A percentile compares a stretch with the other conserved stretches of the same genome.
Evolutionary conservation across 306 rosid genomes (phyloP).

Genomic region (Vicia villosa): DNA sequence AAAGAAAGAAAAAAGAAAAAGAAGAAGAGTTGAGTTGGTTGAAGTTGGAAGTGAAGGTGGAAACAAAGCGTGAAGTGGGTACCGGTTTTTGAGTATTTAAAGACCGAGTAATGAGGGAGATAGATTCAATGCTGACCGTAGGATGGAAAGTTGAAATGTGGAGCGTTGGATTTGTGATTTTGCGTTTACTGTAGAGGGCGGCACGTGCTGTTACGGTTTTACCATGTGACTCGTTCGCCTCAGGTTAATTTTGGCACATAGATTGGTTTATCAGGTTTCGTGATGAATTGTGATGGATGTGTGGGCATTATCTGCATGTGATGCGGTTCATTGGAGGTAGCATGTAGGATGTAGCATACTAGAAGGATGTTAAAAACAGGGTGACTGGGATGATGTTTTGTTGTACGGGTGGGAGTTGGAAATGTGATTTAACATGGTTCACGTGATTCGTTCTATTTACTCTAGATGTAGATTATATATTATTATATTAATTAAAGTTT

Average conservation of each 20-base stretch:
- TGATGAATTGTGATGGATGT: neutral
- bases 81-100: slow-evolving; percentile 47
- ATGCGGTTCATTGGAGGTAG: neutral
- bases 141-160: slow-evolving; percentile 6
- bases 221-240: slow-evolving; percentile 29
- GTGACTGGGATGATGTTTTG: neutral
- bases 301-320: neutral
- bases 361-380: neutral
- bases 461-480: no score
- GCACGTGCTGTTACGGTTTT: slow-evolving; percentile 66
- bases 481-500: no score
- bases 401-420: neutral
- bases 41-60: slow-evolving; percentile 27
- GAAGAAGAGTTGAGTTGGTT: slow-evolving; percentile 16
- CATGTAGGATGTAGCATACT: neutral
- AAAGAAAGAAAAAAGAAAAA: neutral
- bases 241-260: slow-evolving; percentile 4
- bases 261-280: neutral
- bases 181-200: no score
- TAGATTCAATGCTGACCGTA: slow-evolving; percentile 45
- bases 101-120: slow-evolving; percentile 35
- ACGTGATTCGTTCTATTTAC: neutral
- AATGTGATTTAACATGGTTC: slow-evolving; percentile 6
- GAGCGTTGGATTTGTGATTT: slow-evolving; percentile 46
- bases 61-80: slow-evolving; percentile 38